Evolutionary conservation across 805 yeast genomes (phyloP), one percentile per base, ranked within the genome.

Genomic region (Nakazawaea wyomingensis): DNA sequence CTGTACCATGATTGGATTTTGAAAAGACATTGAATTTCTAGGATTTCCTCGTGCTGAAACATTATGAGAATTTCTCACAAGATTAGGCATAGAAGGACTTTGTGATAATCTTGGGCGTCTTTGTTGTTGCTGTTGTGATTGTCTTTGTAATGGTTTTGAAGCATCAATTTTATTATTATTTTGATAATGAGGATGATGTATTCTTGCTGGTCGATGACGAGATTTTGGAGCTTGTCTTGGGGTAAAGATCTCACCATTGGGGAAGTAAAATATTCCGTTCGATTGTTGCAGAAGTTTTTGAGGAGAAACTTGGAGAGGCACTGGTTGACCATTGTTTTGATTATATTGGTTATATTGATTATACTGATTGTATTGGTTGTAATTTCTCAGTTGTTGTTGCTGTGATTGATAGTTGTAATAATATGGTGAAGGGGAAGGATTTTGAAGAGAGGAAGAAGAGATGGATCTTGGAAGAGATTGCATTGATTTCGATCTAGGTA

Each of bases 171-270:
- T n/a, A n/a, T n/a, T n/a, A n/a, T n/a, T n/a, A n/a, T n/a, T n/a
- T n/a, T 24, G 37, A 13, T 35, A 43, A 17, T 24, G 22, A 13
- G 17, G 34, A 11, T 17, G 41, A 20, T 10, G 14, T 3, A 59
- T 46, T 49, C 62, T 66, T 32, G 51, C 50, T 6, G 76, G 76
- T 40, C 67, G 60, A 24, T 61, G 52, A 8, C 61, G 45, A 42
- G 74, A 57, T 37, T 61, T 45, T 2, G 72, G 72, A 10, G 64
- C 60, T 34, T 53, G 56, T 31, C 78, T 54, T 2, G 79, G 79
- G 28, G 72, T 57, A 54, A 74, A 74, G 2, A 72, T 64, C 51
- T 74, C 80, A 38, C 80, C 80, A 53, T 74, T 74, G 13, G 79
- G 79, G 52, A 74, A 74, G 48, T 61, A 66, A 50, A 58, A 69